Evolutionary conservation across 768 basidiomycete species (phyloP).

Genomic region (Termitomyces bulborhizus): DNA sequence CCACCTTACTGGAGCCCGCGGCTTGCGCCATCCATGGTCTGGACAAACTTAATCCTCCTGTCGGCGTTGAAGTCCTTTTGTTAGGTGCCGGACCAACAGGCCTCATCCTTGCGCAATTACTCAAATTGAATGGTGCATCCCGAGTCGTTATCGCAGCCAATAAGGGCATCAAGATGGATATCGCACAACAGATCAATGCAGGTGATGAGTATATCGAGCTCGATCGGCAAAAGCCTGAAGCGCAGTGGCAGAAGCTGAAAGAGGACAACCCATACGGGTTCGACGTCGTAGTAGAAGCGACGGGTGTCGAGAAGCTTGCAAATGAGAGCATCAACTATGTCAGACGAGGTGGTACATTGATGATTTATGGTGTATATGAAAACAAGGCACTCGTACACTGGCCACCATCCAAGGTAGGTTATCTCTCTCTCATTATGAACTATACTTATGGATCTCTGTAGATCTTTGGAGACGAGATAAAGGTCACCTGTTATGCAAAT

Average conservation of each 20-base stretch:
- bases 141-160: conserved; percentile 83
- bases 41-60: conserved; percentile 77
- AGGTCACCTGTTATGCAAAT: conserved; percentile 17
- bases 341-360: conserved; percentile 73
- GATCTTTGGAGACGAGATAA: conserved; percentile 68
- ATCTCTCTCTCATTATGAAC: not conserved
- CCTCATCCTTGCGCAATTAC: conserved; percentile 82
- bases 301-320: conserved; percentile 81
- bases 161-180: conserved; percentile 86
- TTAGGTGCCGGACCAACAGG: conserved; percentile 90
- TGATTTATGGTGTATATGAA: conserved; percentile 90
- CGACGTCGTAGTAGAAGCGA: conserved; percentile 66
- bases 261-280: conserved; percentile 83
- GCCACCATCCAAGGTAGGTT: conserved; percentile 60
- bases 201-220: conserved; percentile 86
- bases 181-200: conserved; percentile 72
- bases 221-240: conserved; percentile 64
- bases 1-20: conserved; percentile 84
- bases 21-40: conserved; percentile 91
- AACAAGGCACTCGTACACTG: conserved; percentile 81
- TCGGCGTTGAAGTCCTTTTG: conserved; percentile 79
- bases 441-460: conserved; percentile 14
- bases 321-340: conserved; percentile 89
- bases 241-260: conserved; percentile 79
- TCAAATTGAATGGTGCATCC: conserved; percentile 81